Conservation (phyloP, 345 rosid genomes). For the Fremontodendron californicum region DNA sequence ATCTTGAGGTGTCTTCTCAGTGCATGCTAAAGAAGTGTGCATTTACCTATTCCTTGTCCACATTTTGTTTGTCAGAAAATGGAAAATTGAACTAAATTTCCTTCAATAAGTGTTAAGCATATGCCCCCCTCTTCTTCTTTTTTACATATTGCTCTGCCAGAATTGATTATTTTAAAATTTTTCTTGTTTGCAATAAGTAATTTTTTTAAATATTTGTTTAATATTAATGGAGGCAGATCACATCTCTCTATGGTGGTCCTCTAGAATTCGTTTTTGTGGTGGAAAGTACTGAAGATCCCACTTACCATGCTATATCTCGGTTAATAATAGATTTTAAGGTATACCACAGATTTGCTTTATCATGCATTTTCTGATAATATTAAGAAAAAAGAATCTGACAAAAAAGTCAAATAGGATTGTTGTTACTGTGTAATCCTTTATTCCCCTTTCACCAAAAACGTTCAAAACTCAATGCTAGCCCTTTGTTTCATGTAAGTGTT, state of each 20-base stretch:
- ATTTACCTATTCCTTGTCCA: background rate
- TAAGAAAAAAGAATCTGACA: background rate
- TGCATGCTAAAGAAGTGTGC: background rate
- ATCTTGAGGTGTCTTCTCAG: background rate
- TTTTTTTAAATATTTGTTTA: background rate
- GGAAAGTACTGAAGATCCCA: no score
- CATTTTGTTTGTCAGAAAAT: background rate
- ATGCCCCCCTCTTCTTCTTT: background rate
- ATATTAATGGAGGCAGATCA: no score
- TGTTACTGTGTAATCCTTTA: background rate
- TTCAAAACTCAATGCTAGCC: background rate
- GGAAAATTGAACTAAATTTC: background rate
- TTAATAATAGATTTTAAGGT: slow-evolving; percentile 70
- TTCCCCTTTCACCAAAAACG: background rate
- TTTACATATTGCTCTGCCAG: no score
- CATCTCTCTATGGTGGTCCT: no score
- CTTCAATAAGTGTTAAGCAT: background rate
- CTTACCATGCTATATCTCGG: slow-evolving; percentile 63
- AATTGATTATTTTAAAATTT: background rate
- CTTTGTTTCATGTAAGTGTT: no score
- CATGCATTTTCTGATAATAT: no score
- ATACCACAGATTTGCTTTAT: background rate
- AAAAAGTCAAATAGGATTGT: background rate
- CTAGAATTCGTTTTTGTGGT: no score
- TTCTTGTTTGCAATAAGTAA: background rate